These are phyloP conservation scores for Aquilaria agallochum DNA, from an alignment of 441 rosid genomes.

Conservation along the genomic window DNA sequence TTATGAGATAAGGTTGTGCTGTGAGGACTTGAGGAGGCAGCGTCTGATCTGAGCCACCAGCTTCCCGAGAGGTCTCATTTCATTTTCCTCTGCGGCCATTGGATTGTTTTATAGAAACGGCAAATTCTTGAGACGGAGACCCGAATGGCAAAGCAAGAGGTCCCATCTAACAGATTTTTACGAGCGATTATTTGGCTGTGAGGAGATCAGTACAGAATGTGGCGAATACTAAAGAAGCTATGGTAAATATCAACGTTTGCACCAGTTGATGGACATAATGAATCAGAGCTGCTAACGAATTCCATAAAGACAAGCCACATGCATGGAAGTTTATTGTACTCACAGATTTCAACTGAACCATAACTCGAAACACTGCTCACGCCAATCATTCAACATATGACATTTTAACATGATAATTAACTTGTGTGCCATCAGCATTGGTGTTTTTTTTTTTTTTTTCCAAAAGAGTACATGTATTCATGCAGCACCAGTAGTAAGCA, in stretches of 20 bases:
- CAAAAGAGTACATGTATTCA: slow-evolving; percentile 6
- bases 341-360: too few species aligned
- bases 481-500: not conserved
- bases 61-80: not conserved
- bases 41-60: slow-evolving; percentile 31
- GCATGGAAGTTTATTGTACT: too few species aligned
- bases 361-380: too few species aligned
- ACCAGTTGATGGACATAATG: too few species aligned
- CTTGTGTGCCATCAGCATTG: not conserved
- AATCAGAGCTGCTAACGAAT: too few species aligned
- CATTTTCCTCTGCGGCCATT: slow-evolving; percentile 5
- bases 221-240: slow-evolving; percentile 6
- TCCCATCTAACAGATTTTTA: slow-evolving; percentile 15
- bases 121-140: slow-evolving; percentile 6
- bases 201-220: slow-evolving; percentile 10
- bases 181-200: slow-evolving; percentile 15
- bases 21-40: slow-evolving; percentile 6
- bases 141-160: not conserved
- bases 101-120: not conserved
- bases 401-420: too few species aligned
- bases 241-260: too few species aligned
- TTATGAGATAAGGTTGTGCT: slow-evolving; percentile 45
- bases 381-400: too few species aligned
- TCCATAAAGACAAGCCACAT: too few species aligned
- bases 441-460: slow-evolving; percentile 3